Evolutionary conservation across 2,329 filamentous ascomycete genomes (phyloP).

Genomic region (Talaromyces sp.): DNA sequence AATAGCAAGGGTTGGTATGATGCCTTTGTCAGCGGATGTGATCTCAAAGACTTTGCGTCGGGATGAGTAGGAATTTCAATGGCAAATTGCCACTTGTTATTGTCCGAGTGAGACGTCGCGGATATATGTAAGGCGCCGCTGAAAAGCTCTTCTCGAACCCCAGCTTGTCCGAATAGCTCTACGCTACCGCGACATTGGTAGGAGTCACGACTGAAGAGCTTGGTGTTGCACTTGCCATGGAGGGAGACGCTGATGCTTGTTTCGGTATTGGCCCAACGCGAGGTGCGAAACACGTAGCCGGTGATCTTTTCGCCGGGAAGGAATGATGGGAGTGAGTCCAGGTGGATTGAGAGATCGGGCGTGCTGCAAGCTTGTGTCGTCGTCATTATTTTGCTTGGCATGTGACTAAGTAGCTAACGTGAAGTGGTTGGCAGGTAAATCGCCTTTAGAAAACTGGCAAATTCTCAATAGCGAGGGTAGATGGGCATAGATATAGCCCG

Average conservation of each 20-base stretch:
- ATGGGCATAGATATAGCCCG: neutral
- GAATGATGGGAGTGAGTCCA: neutral
- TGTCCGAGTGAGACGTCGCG: neutral
- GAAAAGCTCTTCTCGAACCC: neutral
- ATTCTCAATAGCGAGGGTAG: neutral
- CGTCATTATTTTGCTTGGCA: neutral
- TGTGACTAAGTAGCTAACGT: neutral
- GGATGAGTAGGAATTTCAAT: neutral
- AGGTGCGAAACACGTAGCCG: neutral
- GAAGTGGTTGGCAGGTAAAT: neutral
- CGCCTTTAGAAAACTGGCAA: neutral
- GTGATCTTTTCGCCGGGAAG: neutral
- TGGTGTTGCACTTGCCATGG: neutral
- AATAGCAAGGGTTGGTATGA: neutral
- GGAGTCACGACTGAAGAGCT: neutral
- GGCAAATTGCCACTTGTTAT: neutral
- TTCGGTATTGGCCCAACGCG: neutral
- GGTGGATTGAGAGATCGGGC: neutral
- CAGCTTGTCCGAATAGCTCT: neutral
- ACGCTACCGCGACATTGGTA: neutral
- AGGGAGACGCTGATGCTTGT: neutral
- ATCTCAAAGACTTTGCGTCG: neutral
- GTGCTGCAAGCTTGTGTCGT: neutral
- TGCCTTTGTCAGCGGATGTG: neutral
- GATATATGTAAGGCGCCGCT: neutral